phyloP scores from a whole-genome alignment of 2,329 filamentous ascomycete genomes.

The Penicillium janthinellum region DNA sequence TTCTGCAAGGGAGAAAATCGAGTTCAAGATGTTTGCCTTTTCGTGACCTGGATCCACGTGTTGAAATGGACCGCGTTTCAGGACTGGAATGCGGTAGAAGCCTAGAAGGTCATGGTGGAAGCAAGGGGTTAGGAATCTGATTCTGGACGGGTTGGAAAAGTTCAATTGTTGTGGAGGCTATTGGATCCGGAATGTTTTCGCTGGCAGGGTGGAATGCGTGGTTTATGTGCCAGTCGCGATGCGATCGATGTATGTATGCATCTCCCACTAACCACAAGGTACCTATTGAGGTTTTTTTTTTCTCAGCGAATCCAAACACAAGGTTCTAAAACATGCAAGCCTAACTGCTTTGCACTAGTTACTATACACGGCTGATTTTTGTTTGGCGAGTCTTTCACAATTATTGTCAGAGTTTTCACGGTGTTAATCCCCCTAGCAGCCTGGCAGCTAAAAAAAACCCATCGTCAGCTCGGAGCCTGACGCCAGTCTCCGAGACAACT shows the following conservation, averaged over 20 bases:
- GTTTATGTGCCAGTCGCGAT: neutral
- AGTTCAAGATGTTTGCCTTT: slow-evolving; percentile 48
- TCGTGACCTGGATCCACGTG: slow-evolving; percentile 17
- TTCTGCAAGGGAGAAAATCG: slow-evolving; percentile 55
- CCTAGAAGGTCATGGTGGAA: neutral
- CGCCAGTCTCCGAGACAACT: slow-evolving; percentile 12
- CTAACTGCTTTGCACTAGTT: neutral
- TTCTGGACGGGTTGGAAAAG: neutral
- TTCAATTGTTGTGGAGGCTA: neutral
- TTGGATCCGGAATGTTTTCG: neutral
- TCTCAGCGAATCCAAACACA: neutral
- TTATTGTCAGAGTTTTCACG: neutral
- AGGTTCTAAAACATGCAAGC: neutral
- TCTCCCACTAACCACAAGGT: neutral
- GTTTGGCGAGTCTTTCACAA: neutral
- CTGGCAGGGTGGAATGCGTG: slow-evolving; percentile 2
- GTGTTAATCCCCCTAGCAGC: neutral
- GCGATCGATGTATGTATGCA: neutral
- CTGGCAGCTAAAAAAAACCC: neutral
- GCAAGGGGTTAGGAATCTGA: neutral
- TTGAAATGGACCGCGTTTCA: slow-evolving; percentile 11
- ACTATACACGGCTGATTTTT: neutral
- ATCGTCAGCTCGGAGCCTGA: slow-evolving; percentile 11
- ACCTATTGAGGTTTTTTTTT: neutral
- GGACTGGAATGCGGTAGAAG: slow-evolving; percentile 3